Evolutionary conservation across 78 protist species (phyloP).

Genomic region (Salpingoeca rosetta): DNA sequence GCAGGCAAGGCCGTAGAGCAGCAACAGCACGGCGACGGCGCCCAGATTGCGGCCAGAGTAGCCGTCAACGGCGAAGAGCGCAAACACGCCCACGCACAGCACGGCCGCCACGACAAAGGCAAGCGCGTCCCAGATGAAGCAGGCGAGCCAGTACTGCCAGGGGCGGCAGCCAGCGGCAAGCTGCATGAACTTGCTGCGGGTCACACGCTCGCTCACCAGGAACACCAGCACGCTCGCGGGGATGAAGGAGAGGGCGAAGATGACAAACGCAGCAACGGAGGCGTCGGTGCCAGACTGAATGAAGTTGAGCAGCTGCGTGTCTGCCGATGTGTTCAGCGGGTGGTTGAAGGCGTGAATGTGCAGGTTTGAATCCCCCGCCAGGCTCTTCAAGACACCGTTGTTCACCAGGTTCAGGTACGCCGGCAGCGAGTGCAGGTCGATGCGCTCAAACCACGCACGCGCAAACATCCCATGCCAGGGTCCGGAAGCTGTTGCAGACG

Average conservation of each 20-base stretch:
- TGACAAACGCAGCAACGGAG: background rate
- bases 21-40: background rate
- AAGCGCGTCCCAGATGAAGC: constrained; percentile 18
- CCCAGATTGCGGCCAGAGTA: background rate
- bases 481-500: too few species aligned
- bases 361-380: background rate
- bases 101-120: background rate
- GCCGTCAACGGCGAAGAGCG: background rate
- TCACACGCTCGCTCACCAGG: background rate
- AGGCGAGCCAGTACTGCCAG: constrained; percentile 5
- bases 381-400: background rate
- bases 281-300: background rate
- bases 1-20: background rate
- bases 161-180: constrained; percentile 25
- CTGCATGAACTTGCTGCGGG: constrained; percentile 16
- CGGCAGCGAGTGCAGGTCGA: background rate
- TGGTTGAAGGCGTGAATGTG: background rate
- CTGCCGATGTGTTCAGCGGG: background rate
- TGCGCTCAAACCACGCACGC: background rate
- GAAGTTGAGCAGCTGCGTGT: background rate
- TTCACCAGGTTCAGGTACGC: background rate
- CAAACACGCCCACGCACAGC: constrained; percentile 3
- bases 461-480: too few species aligned
- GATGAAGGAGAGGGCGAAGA: background rate
- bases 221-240: background rate